A percentile compares a stretch with the other conserved stretches of the same genome.
Evolutionary conservation across 2,329 filamentous ascomycete genomes (phyloP).

Genomic region (Lachnellula subtilissima): DNA sequence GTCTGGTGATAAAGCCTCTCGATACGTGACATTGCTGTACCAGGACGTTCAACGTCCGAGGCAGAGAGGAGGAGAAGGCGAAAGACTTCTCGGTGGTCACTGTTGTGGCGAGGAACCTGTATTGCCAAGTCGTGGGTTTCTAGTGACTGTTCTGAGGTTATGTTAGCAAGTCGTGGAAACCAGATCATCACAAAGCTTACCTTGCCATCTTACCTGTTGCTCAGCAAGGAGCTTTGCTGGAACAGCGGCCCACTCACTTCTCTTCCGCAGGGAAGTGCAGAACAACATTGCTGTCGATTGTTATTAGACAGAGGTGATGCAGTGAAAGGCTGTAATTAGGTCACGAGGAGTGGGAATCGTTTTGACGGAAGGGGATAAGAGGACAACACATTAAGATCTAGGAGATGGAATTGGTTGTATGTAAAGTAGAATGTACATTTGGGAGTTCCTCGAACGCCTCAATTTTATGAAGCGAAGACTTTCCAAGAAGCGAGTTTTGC

Average conservation of each 20-base stretch:
- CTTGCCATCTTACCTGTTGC: constrained; percentile 28
- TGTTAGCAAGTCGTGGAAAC: neutral
- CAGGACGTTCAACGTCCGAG: constrained; percentile 16
- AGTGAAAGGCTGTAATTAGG: neutral
- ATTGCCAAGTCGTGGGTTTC: constrained; percentile 29
- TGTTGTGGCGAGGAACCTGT: constrained; percentile 16
- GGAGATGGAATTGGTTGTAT: constrained; percentile 5
- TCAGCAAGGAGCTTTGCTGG: constrained; percentile 23
- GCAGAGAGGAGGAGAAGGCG: constrained; percentile 28
- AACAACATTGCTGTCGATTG: constrained; percentile 24
- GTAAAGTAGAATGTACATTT: constrained; percentile 20
- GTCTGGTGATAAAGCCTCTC: constrained; percentile 30
- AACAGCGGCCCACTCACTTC: constrained; percentile 26
- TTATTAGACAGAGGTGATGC: neutral
- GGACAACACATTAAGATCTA: neutral
- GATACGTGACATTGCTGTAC: constrained; percentile 22
- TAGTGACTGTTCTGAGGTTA: constrained; percentile 20
- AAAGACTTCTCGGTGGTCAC: constrained; percentile 16
- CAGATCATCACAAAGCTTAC: constrained; percentile 13
- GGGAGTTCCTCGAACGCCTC: constrained; percentile 2
- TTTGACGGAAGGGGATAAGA: no score
- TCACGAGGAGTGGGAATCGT: neutral
- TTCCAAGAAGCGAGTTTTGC: constrained; percentile 8
- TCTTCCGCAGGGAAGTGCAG: constrained; percentile 29
- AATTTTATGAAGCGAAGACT: constrained; percentile 6